phyloP scores from a whole-genome alignment of 495 filamentous ascomycete species.

The Aspergillus incahuasiensis region DNA sequence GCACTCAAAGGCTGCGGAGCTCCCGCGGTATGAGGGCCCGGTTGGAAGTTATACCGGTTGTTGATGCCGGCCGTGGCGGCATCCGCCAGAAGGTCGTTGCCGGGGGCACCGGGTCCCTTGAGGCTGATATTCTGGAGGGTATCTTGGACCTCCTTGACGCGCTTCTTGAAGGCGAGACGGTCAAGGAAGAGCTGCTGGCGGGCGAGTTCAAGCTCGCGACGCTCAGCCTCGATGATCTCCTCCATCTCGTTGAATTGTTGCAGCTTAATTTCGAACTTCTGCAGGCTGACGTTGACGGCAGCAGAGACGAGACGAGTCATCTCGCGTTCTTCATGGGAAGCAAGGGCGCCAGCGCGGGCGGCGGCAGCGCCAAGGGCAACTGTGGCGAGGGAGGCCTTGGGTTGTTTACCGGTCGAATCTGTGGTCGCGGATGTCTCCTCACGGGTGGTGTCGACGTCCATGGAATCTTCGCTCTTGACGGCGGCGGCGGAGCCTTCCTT shows the following conservation, averaged over 20 bases:
- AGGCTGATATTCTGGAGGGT: constrained; percentile 58
- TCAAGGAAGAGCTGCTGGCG: constrained; percentile 92
- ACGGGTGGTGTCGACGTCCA: constrained; percentile 57
- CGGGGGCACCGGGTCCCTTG: constrained; percentile 51
- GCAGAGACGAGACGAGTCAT: too few species aligned
- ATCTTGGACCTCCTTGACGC: constrained; percentile 77
- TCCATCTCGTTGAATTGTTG: constrained; percentile 97
- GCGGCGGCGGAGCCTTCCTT: constrained; percentile 50
- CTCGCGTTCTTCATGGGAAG: constrained; percentile 59
- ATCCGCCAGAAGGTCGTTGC: constrained; percentile 48
- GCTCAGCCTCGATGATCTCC: constrained; percentile 80
- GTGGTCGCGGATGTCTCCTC: constrained; percentile 25
- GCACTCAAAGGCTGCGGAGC: constrained; percentile 60
- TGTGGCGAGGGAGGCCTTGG: constrained; percentile 56
- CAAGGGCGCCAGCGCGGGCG: constrained; percentile 78
- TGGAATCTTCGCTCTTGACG: constrained; percentile 61
- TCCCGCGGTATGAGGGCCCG: constrained; percentile 38
- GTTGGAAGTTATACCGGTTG: constrained; percentile 60
- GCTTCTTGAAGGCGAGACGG: constrained; percentile 80
- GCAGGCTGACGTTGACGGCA: constrained; percentile 74
- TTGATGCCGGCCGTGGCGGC: constrained; percentile 42
- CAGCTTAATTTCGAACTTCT: constrained; percentile 79
- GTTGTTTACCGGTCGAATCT: constrained; percentile 23
- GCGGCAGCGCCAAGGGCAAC: constrained; percentile 81
- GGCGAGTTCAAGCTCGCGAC: constrained; percentile 83